Evolutionary conservation across 257 asterid genomes (phyloP), one percentile per base, ranked within the genome.

Genomic region (Solanum clarkiae): DNA sequence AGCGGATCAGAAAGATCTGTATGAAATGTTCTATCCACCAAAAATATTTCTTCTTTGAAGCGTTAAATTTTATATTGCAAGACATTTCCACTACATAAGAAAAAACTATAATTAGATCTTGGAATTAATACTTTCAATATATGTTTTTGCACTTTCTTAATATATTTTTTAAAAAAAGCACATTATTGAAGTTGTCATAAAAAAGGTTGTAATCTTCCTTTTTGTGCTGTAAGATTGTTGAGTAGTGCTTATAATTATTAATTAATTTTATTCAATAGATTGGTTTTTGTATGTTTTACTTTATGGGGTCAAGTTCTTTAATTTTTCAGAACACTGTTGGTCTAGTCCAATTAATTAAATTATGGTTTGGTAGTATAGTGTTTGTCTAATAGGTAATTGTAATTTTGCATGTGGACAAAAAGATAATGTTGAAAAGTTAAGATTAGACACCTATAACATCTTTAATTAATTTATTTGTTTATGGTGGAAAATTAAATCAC

Each of bases 281-380:
- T 51, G 62, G 36, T 84, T 80, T 74, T 83, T 59, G 79, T 84
- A 75, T 86, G 85, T 80, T 60, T 56, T 68, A 87, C 86, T 84
- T 88, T 86, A 71, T 54, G 44, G 89, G 87, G 88, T 82, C 87
- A 89, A 84, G 77, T 81, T 84, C 66, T 82, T 79, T 56, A 81
- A 60, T 66, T 82, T 83, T 32, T 71, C 36, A 49, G 20, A 14
- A 7, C 80, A 42, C 2, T 87, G 89, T 86, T 86, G 88, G 89
- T 86, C 45, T 84, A 86, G 54, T 54, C 66, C 65, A 65, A 89
- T 85, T 84, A 87, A 84, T 81, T 86, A 87, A 84, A 84, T 85
- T 85, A 63, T 57, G 36, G 32, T 54, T 89, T 85, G 59, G 70
- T 65, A 65, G 72, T 65, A 13, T 65, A 26, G 44, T 65, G n/a